Conservation (phyloP, 148 eudicot species). For the Chenopodium berlandieri region DNA sequence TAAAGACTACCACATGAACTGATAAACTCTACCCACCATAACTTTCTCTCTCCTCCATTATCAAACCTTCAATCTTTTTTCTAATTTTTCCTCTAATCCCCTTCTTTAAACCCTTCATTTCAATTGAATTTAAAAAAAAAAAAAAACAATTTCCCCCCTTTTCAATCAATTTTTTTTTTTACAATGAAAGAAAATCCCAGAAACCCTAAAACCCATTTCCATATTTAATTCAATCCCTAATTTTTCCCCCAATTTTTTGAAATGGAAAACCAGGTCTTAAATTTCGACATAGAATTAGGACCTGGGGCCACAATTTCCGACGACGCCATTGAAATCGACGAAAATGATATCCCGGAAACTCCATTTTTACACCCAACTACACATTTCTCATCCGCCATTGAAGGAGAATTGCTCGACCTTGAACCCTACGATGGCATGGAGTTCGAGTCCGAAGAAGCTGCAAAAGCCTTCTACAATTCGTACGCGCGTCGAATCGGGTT, state of each 20-base stretch:
- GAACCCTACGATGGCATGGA: conserved; percentile 59
- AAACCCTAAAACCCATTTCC: conserved; percentile 17
- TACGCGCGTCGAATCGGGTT: conserved; percentile 58
- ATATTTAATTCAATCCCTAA: background rate
- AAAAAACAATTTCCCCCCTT: background rate
- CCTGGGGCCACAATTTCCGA: conserved; percentile 22
- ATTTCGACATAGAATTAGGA: conserved; percentile 38
- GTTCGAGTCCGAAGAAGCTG: conserved; percentile 57
- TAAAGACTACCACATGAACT: too few relatives aligned
- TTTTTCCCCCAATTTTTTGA: background rate
- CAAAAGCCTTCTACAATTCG: conserved; percentile 56
- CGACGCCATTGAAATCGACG: conserved; percentile 34
- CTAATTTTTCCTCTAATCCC: background rate
- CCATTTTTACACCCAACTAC: background rate
- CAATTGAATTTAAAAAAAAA: too few relatives aligned
- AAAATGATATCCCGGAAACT: conserved; percentile 16
- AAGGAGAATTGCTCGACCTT: conserved; percentile 34
- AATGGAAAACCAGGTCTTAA: conserved; percentile 40
- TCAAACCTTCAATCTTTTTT: too few relatives aligned
- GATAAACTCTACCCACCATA: too few relatives aligned
- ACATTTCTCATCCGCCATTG: conserved; percentile 9
- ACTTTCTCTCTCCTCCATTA: background rate
- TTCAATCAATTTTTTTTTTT: background rate
- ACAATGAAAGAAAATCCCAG: conserved; percentile 1
- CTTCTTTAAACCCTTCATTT: too few relatives aligned